phyloP scores from a whole-genome alignment of 202 grass and related monocot species.

The Musa balbisiana region DNA sequence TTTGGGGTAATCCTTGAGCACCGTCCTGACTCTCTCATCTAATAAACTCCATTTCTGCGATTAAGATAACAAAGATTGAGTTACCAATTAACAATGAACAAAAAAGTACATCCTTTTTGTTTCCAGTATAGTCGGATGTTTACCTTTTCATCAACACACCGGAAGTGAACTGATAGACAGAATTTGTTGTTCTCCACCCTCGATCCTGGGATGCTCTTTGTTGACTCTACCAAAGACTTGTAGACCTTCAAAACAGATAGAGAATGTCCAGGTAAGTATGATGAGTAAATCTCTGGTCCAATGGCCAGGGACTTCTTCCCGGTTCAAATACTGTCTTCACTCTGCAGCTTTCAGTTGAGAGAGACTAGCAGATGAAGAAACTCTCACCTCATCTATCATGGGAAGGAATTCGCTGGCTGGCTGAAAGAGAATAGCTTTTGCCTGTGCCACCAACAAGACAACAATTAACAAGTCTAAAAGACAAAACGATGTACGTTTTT shows the following conservation, averaged over 20 bases:
- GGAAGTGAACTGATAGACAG: constrained; percentile 76
- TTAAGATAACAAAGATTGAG: constrained; percentile 4
- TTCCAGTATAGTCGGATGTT: neutral
- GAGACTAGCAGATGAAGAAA: neutral
- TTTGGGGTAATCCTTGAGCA: constrained; percentile 47
- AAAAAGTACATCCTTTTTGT: neutral
- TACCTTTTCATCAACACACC: constrained; percentile 67
- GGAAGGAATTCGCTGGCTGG: constrained; percentile 73
- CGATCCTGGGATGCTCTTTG: constrained; percentile 41
- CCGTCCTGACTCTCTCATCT: constrained; percentile 36
- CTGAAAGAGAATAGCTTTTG: constrained; percentile 54
- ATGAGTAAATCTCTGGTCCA: neutral
- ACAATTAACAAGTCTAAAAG: neutral
- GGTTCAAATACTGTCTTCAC: too few relatives aligned
- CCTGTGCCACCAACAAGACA: constrained; percentile 1
- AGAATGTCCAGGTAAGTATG: neutral
- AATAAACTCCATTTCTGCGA: constrained; percentile 44
- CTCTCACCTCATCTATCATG: constrained; percentile 59
- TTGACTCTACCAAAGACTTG: constrained; percentile 28
- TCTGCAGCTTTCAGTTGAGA: too few relatives aligned
- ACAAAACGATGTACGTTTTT: neutral
- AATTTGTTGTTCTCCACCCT: constrained; percentile 88
- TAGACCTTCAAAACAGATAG: constrained; percentile 15
- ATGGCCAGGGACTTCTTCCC: too few relatives aligned
- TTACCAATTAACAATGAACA: neutral